These are phyloP conservation scores for Elongisporangium undulatum DNA, from an alignment of 352 stramenopile species.

Conservation along the genomic window DNA sequence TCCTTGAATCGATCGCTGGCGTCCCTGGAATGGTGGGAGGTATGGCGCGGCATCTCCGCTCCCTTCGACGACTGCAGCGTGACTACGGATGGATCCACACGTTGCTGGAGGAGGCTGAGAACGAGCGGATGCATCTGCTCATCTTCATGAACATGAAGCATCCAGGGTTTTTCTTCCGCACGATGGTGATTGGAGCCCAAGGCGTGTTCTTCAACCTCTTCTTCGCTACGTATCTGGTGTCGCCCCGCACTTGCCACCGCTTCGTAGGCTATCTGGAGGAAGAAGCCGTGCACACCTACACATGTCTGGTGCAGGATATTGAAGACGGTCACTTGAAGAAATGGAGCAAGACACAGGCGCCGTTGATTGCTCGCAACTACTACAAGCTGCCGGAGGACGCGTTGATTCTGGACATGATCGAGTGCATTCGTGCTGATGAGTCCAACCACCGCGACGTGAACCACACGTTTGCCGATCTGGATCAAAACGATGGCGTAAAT, in stretches of 20 bases:
- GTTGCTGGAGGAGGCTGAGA: constrained; percentile 89
- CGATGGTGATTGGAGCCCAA: constrained; percentile 70
- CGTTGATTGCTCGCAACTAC: constrained; percentile 81
- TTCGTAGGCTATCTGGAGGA: constrained; percentile 94
- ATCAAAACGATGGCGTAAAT: constrained; percentile 22
- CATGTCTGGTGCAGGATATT: constrained; percentile 87
- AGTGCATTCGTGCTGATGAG: constrained; percentile 72
- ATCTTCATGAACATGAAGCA: constrained; percentile 90
- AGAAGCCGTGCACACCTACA: constrained; percentile 91
- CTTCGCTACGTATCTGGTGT: constrained; percentile 83
- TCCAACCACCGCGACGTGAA: constrained; percentile 78
- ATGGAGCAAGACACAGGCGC: constrained; percentile 70
- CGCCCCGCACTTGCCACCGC: constrained; percentile 85
- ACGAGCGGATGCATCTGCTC: constrained; percentile 92
- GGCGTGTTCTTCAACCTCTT: constrained; percentile 86
- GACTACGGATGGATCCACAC: constrained; percentile 91
- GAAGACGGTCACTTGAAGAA: constrained; percentile 67
- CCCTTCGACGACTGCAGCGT: constrained; percentile 66
- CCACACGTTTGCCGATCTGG: constrained; percentile 43
- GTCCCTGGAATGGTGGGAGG: constrained; percentile 71
- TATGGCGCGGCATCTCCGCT: constrained; percentile 75
- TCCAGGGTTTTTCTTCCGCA: constrained; percentile 64
- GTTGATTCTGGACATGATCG: constrained; percentile 55
- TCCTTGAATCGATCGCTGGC: constrained; percentile 72
- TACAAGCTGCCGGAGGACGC: constrained; percentile 79